Evolutionary conservation across 78 protist species (phyloP).

Genomic region (Protostelium mycophagum): DNA sequence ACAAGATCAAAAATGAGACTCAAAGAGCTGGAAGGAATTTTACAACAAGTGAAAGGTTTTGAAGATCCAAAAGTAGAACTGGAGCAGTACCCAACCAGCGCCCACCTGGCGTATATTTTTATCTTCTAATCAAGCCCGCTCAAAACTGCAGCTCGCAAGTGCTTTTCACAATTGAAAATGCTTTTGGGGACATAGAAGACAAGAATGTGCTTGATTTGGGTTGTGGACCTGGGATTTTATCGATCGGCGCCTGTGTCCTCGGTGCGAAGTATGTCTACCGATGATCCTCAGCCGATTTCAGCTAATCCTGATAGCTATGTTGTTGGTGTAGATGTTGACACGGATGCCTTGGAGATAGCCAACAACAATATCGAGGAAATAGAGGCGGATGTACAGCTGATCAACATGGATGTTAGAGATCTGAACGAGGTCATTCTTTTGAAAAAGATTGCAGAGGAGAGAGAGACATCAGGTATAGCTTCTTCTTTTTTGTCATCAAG

Average conservation of each 20-base stretch:
- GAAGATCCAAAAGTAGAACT: conserved; percentile 19
- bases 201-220: conserved; percentile 55
- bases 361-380: neutral
- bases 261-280: conserved; percentile 21
- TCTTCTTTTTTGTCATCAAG: neutral
- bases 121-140: neutral
- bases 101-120: conserved; percentile 31
- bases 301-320: neutral
- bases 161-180: neutral
- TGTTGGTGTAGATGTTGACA: conserved; percentile 57
- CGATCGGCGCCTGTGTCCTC: conserved; percentile 28
- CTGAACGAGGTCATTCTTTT: neutral
- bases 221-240: conserved; percentile 57
- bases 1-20: neutral
- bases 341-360: conserved; percentile 45
- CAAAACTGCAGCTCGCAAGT: conserved; percentile 5
- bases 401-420: neutral
- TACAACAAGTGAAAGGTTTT: conserved; percentile 19
- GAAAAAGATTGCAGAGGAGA: neutral
- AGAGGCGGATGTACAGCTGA: conserved; percentile 20
- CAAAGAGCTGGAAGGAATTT: conserved; percentile 16
- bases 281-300: neutral
- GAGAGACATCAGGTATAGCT: neutral
- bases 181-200: conserved; percentile 44
- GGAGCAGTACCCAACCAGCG: conserved; percentile 72